These are phyloP conservation scores for slime mould (Dictyostelium discoideum) DNA, from an alignment of 78 protist species.

Conservation along the genomic window DNA sequence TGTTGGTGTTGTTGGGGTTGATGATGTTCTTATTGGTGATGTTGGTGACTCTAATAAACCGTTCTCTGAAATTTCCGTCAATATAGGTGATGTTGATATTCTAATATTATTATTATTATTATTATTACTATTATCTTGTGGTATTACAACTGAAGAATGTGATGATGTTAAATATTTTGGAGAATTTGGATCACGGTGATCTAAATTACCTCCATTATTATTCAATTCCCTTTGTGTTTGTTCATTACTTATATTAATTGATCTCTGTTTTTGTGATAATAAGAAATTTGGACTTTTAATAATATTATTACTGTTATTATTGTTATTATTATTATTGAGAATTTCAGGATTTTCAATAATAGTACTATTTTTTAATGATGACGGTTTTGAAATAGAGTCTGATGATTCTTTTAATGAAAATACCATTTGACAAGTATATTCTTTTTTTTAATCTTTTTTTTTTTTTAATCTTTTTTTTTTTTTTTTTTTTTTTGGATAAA, in stretches of 20 bases:
- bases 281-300: not conserved
- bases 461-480: not conserved
- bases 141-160: constrained; percentile 15
- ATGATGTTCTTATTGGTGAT: not conserved
- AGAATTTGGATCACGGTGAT: constrained; percentile 21
- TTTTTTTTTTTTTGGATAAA: not conserved
- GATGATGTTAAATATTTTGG: constrained; percentile 52
- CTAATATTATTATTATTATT: not conserved
- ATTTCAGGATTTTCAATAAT: constrained; percentile 1
- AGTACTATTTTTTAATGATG: constrained; percentile 20
- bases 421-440: not conserved
- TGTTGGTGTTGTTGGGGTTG: not conserved
- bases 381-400: constrained; percentile 9
- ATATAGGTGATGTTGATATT: not conserved
- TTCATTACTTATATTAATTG: not conserved
- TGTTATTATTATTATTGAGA: not conserved
- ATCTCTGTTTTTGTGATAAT: not conserved
- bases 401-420: constrained; percentile 68
- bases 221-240: not conserved
- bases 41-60: not conserved
- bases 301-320: not conserved
- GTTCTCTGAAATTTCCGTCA: not conserved
- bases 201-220: not conserved
- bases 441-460: no score
- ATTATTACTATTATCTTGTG: not conserved